Percentiles rank a stretch among this genome's conserved stretches.
Conservation (phyloP, 139 green algal species). For the Chlamydomonas eustigma region DNA sequence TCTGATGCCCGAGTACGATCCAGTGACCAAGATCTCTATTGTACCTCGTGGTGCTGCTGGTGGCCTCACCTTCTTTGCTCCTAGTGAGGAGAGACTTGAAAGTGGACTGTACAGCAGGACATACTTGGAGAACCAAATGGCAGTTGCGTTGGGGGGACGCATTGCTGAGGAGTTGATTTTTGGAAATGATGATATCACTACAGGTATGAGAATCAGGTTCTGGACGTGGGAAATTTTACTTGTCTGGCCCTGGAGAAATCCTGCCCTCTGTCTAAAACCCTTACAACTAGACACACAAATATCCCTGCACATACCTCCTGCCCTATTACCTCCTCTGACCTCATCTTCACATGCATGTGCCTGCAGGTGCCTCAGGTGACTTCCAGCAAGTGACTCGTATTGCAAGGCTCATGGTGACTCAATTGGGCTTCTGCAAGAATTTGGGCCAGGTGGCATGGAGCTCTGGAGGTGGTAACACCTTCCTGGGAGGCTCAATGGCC, state of each 20-base stretch:
- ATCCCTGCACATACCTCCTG: too few species aligned
- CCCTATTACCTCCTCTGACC: too few species aligned
- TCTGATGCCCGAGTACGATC: conserved; percentile 99
- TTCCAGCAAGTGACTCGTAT: conserved; percentile 83
- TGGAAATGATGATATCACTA: conserved; percentile 94
- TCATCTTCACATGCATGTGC: too few species aligned
- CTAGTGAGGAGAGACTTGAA: conserved; percentile 85
- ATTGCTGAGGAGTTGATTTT: conserved; percentile 99
- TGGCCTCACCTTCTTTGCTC: conserved; percentile 94
- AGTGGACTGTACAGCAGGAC: conserved; percentile 80
- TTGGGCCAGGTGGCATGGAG: conserved; percentile 87
- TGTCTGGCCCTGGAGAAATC: too few species aligned
- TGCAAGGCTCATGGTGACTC: conserved; percentile 88
- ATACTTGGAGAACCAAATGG: conserved; percentile 89
- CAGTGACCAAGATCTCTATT: conserved; percentile 98
- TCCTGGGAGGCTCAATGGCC: conserved; percentile 82
- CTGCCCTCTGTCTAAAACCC: too few species aligned
- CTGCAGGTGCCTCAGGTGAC: conserved; percentile 51
- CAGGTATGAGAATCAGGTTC: conserved; percentile 55
- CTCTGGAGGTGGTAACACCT: conserved; percentile 61
- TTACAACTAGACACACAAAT: too few species aligned
- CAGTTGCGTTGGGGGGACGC: conserved; percentile 86
- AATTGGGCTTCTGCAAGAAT: conserved; percentile 91
- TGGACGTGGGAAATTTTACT: not conserved
- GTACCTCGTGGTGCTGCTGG: conserved; percentile 92